Conservation (phyloP, 495 filamentous ascomycete species). For the Podospora anserina region DNA sequence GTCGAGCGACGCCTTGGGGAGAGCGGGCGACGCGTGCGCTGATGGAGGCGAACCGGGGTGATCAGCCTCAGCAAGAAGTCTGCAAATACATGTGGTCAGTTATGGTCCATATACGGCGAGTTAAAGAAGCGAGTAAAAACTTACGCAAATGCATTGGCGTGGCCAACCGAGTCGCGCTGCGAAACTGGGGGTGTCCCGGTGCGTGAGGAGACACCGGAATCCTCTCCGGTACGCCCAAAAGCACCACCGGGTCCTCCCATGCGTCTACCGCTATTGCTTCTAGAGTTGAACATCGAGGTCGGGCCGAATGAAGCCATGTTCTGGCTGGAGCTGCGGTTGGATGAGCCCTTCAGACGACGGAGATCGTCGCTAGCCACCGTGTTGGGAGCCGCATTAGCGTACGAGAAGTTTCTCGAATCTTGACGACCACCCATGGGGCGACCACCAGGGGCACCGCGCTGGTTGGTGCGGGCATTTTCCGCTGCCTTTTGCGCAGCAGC, state of each 20-base stretch:
- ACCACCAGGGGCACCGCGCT: constrained; percentile 60
- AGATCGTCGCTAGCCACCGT: constrained; percentile 88
- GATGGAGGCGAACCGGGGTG: constrained; percentile 61
- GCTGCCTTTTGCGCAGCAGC: constrained; percentile 64
- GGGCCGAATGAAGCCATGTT: constrained; percentile 70
- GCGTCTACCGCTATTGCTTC: constrained; percentile 81
- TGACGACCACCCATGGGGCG: constrained; percentile 73
- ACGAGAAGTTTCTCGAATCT: constrained; percentile 78
- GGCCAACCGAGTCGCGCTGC: constrained; percentile 61
- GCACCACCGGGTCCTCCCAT: constrained; percentile 66
- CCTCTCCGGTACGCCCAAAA: constrained; percentile 68
- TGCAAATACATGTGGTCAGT: constrained; percentile 28
- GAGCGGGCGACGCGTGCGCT: constrained; percentile 56
- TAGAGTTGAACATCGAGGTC: constrained; percentile 70
- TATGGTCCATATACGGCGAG: constrained; percentile 6
- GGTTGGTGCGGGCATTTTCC: constrained; percentile 57
- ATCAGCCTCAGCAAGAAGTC: constrained; percentile 51
- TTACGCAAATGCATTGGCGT: constrained; percentile 89
- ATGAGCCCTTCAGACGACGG: constrained; percentile 63
- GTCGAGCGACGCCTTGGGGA: constrained; percentile 61
- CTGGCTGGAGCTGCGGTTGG: constrained; percentile 53
- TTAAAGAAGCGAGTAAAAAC: constrained; percentile 33
- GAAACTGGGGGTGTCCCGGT: constrained; percentile 81
- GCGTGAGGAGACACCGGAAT: constrained; percentile 71
- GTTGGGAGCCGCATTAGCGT: constrained; percentile 63